Conservation (phyloP, 257 asterid species). For the Mitragyna speciosa region DNA sequence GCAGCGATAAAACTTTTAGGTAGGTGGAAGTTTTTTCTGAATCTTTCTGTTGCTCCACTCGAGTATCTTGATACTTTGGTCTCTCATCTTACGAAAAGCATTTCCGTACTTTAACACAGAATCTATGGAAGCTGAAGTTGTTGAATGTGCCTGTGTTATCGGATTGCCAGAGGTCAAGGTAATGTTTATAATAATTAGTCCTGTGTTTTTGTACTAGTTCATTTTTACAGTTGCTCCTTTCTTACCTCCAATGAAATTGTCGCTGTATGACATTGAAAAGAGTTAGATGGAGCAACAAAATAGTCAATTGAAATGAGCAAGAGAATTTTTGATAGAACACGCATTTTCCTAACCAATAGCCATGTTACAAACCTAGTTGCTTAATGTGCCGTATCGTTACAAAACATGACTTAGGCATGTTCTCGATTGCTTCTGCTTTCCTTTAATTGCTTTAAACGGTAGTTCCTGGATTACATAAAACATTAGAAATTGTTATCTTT, state of each 20-base stretch:
- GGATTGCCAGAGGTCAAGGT: conserved; percentile 78
- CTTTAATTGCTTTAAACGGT: not conserved
- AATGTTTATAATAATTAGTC: conserved; percentile 1
- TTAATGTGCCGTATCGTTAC: not conserved
- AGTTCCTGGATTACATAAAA: too few relatives aligned
- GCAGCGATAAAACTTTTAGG: conserved; percentile 84
- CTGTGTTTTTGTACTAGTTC: not conserved
- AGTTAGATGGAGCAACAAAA: not conserved
- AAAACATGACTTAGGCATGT: not conserved
- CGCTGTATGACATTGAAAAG: not conserved
- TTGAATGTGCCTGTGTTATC: conserved; percentile 77
- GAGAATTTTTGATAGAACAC: not conserved
- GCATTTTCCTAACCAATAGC: not conserved
- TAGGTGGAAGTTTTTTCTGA: conserved; percentile 13
- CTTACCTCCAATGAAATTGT: not conserved
- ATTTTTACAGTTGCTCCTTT: not conserved
- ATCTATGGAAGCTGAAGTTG: conserved; percentile 66
- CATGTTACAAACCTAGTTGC: not conserved
- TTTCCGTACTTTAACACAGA: conserved; percentile 30
- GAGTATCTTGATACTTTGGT: not conserved
- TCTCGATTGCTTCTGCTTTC: not conserved
- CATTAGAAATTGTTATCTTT: too few relatives aligned
- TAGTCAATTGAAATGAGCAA: not conserved
- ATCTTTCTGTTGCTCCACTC: not conserved
- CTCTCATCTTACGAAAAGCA: not conserved